Evolutionary conservation across 106 monocot genomes (phyloP), one percentile per base, ranked within the genome.

Genomic region (Dendrobium officinale): DNA sequence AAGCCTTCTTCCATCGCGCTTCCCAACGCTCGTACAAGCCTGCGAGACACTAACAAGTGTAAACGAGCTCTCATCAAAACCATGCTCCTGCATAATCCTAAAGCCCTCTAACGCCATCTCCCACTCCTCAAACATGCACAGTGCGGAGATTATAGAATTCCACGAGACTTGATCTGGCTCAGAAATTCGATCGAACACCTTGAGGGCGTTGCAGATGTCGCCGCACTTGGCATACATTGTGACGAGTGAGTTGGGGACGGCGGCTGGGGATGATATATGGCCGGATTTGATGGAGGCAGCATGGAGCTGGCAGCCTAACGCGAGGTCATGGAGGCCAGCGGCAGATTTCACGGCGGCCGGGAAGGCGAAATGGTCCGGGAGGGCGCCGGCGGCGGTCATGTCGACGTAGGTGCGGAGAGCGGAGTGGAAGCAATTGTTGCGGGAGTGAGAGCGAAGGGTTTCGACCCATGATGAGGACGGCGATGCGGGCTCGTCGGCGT

Each of bases 171-270:
- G 79, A 67, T 98, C 97, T 48, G 85, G 81, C 73, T 87, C 84
- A 0, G 9, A 33, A 88, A 89, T 89, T 80, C 82, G 89, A 24
- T 89, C 82, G 77, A 98, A 98, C 73, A 91, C 72, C 68, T 79
- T 18, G 8, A 79, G 79, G 24, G 97, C 86, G 18, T 98, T 89
- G 10, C 85, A 55, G 90, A 98, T 82, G 80, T 89, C 81, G 11
- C 97, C 97, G 81, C 94, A 92, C 79, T 95, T 98, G 9, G 94
- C 84, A 80, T 98, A 98, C 97, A 98, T 91, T 82, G 94, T 92
- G 18, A 98, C 82, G 16, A 98, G 84, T 6, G 92, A 87, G 82
- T 94, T 98, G 3, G 94, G 89, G 81, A 98, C 88, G 77, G 92
- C 81, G 68, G 81, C 83, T 16, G 88, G 84, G 24, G 78, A 75